Percentiles rank a stretch among this genome's conserved stretches.
These are phyloP conservation scores for Pseudogymnoascus sp. DNA, from an alignment of 2,329 filamentous ascomycete species.

Conservation along the genomic window DNA sequence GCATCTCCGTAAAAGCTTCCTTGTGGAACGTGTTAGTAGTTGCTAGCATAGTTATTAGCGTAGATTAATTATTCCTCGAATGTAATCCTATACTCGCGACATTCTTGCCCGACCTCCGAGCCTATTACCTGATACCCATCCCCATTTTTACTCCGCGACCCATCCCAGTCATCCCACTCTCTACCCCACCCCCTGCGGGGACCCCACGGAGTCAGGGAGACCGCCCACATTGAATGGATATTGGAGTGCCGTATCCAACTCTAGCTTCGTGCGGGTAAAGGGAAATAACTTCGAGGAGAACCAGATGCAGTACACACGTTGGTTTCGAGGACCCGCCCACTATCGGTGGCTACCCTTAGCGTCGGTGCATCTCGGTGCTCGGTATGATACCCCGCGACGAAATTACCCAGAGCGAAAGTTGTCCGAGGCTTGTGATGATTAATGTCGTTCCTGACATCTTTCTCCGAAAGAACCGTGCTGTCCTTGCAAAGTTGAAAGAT, in stretches of 20 bases:
- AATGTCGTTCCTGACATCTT: neutral
- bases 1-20: neutral
- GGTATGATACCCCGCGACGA: neutral
- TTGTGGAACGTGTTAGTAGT: neutral
- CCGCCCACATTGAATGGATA: neutral
- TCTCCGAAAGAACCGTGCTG: neutral
- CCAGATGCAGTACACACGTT: neutral
- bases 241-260: neutral
- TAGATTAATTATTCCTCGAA: slow-evolving; percentile 3
- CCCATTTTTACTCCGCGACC: neutral
- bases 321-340: neutral
- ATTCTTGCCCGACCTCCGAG: neutral
- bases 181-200: neutral
- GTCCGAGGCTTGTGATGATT: neutral
- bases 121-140: neutral
- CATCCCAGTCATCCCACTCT: neutral
- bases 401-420: neutral
- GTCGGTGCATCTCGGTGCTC: slow-evolving; percentile 5
- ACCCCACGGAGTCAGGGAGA: neutral
- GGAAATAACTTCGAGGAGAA: neutral
- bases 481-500: neutral
- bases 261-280: neutral
- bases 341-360: neutral
- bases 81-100: neutral
- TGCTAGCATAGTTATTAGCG: neutral